Conservation (phyloP, 768 basidiomycete genomes). For the Amanita pallidorosea region DNA sequence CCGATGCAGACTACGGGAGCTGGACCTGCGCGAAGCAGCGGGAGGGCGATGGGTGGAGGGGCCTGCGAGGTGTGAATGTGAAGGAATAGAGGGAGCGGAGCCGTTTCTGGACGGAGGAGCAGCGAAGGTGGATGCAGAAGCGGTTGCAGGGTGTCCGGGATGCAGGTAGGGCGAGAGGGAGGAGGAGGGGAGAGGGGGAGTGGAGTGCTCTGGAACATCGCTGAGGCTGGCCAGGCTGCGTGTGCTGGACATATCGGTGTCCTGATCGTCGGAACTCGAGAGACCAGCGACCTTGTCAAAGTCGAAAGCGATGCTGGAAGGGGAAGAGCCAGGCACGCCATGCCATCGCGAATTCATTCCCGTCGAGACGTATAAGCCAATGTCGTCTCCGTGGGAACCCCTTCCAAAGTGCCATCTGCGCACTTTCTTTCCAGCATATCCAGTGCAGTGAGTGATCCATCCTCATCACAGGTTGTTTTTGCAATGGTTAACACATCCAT, state of each 20-base stretch:
- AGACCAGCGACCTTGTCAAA: slow-evolving; percentile 7
- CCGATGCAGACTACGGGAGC: slow-evolving; percentile 8
- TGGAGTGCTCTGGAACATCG: slow-evolving; percentile 23
- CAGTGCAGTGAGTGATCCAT: not conserved
- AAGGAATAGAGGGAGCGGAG: not conserved
- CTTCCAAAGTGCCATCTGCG: not conserved
- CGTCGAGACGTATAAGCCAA: not conserved
- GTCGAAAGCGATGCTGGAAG: slow-evolving; percentile 5
- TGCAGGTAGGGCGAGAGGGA: slow-evolving; percentile 5
- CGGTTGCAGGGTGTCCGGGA: slow-evolving; percentile 6
- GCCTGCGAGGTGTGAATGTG: slow-evolving; percentile 1
- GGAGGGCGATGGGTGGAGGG: not conserved
- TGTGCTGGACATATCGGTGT: slow-evolving; percentile 15
- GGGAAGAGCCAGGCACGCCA: slow-evolving; percentile 1
- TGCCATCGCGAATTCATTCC: slow-evolving; percentile 6
- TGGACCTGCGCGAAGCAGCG: slow-evolving; percentile 3
- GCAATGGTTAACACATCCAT: not conserved
- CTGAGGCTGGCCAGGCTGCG: slow-evolving; percentile 16
- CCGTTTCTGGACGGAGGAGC: not conserved
- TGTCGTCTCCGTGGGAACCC: slow-evolving; percentile 1
- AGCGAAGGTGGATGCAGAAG: slow-evolving; percentile 7
- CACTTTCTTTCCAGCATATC: not conserved
- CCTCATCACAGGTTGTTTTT: not conserved
- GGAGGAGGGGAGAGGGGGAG: slow-evolving; percentile 11
- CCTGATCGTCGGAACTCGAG: slow-evolving; percentile 5